Conservation (phyloP, 2,329 filamentous ascomycete species). For the Pestalotiopsis sp. region DNA sequence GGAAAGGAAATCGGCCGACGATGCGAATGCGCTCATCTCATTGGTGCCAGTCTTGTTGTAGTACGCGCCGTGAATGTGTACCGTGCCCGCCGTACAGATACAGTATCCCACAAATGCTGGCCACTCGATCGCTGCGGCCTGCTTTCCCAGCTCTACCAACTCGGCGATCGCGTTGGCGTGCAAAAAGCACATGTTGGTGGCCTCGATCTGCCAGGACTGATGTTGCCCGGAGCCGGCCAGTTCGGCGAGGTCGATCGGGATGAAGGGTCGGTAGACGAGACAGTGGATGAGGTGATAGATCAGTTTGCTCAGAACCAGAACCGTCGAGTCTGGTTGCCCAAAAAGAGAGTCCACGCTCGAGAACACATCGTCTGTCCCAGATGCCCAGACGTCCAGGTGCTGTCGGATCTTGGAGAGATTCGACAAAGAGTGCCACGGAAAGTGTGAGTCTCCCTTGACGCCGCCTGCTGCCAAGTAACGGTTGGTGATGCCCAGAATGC, state of each 20-base stretch:
- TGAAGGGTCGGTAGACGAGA: conserved; percentile 82
- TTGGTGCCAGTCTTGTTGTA: conserved; percentile 60
- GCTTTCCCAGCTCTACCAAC: conserved; percentile 76
- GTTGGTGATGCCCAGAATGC: conserved; percentile 82
- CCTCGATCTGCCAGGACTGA: conserved; percentile 91
- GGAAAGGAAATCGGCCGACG: conserved; percentile 69
- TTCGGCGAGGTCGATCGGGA: conserved; percentile 82
- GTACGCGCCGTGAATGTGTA: conserved; percentile 84
- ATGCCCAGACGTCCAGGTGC: conserved; percentile 83
- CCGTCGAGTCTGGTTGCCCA: conserved; percentile 76
- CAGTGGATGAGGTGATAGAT: conserved; percentile 88
- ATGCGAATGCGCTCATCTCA: conserved; percentile 65
- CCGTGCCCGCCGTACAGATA: conserved; percentile 82
- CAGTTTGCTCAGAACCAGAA: conserved; percentile 80
- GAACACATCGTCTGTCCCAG: conserved; percentile 79
- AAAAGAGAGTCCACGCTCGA: conserved; percentile 76
- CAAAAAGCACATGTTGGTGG: conserved; percentile 82
- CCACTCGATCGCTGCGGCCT: conserved; percentile 78
- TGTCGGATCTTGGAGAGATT: conserved; percentile 85
- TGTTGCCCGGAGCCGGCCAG: conserved; percentile 80
- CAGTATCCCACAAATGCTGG: conserved; percentile 86
- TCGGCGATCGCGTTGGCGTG: conserved; percentile 89
- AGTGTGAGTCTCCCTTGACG: conserved; percentile 87
- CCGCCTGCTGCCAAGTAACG: conserved; percentile 83
- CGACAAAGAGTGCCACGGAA: conserved; percentile 86